Evolutionary conservation across 768 basidiomycete species (phyloP), one percentile per base, ranked within the genome.

Genomic region (Auriscalpium microsporum): DNA sequence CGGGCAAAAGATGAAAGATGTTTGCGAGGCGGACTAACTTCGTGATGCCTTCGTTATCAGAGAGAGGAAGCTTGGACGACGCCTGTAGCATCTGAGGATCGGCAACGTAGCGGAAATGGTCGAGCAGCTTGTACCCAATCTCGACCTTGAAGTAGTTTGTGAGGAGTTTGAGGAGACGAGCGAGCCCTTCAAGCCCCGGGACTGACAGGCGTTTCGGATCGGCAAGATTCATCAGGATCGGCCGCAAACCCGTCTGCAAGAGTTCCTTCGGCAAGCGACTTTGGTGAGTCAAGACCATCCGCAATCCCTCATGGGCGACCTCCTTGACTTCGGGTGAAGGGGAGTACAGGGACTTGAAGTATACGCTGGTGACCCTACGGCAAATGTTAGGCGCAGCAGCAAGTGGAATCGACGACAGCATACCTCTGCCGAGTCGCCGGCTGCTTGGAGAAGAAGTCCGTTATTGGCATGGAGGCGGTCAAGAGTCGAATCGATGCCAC

Each of bases 131-230:
- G 69, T 90, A 83, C 0, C 96, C 96, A 57, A 99, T 98, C 73
- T 99, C 96, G 16, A 99, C 95, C 69, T 97, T 98, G 83, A 99
- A 99, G 72, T 99, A 98, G 68, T 97, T 97, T 40, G 94, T 96
- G 54, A 99, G 73, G 8, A 99, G 79, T 68, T 96, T 93, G 49
- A 99, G 75, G 49, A 99, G 79, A 11, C 95, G 85, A 11, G 94
- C 95, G 21, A 99, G 75, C 3, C 96, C 96, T 68, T 99, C 94
- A 54, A 95, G 68, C 10, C 94, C 94, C 5, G 90, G 81, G 23
- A 96, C 89, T 8, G 92, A 94, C 36, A 99, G 78, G 37, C 92
- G 83, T 65, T 94, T 94, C 38, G 94, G 90, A 70, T 98, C 96
- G 2, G 94, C 94, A 23, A 99, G 81, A 66, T 98, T 98, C 87